These are phyloP conservation scores for Warburgia ugandensis DNA, from an alignment of 164 flowering plant genomes.

Conservation along the genomic window DNA sequence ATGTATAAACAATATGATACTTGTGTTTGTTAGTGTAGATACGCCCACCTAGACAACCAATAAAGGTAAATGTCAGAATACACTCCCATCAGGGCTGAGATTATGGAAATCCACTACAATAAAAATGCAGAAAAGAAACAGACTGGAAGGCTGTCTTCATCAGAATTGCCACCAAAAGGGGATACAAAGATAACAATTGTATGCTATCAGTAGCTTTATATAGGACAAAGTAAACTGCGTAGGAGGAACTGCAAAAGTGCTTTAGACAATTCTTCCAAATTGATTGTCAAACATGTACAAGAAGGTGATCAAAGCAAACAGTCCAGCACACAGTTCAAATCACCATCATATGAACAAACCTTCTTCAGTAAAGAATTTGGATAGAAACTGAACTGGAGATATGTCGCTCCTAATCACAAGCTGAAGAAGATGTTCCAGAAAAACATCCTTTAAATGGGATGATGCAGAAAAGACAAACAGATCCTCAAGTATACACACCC, in stretches of 20 bases:
- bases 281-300: not conserved
- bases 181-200: too few relatives aligned
- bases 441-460: slow-evolving; percentile 37
- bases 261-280: not conserved
- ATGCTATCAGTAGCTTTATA: too few relatives aligned
- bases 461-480: slow-evolving; percentile 52
- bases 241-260: too few relatives aligned
- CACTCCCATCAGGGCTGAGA: too few relatives aligned
- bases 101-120: not conserved
- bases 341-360: slow-evolving; percentile 26
- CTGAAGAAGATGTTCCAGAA: slow-evolving; percentile 45
- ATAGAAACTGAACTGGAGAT: slow-evolving; percentile 36
- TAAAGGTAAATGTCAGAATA: too few relatives aligned
- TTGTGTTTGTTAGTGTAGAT: too few relatives aligned
- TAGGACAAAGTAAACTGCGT: too few relatives aligned
- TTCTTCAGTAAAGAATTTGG: slow-evolving; percentile 54
- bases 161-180: too few relatives aligned
- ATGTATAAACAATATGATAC: too few relatives aligned
- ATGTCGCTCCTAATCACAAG: slow-evolving; percentile 41
- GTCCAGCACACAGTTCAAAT: not conserved
- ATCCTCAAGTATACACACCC: slow-evolving; percentile 32
- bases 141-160: too few relatives aligned
- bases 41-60: too few relatives aligned
- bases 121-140: not conserved
- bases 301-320: too few relatives aligned